phyloP scores from a whole-genome alignment of 371 early-diverging fungal species.

The Apophysomyces trapeziformis region DNA sequence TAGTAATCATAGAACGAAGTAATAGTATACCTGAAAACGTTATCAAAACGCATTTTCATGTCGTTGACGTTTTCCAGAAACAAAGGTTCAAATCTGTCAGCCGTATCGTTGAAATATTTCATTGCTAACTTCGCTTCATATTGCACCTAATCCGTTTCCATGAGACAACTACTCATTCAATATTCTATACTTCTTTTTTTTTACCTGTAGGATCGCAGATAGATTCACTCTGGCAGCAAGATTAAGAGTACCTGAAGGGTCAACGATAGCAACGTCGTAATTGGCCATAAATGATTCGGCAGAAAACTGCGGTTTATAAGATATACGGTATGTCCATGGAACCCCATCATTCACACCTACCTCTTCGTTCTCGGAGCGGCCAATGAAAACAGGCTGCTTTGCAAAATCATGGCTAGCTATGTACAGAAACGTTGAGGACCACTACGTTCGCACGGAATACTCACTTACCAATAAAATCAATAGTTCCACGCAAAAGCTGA shows the following conservation, averaged over 20 bases:
- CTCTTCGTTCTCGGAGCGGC: slow-evolving; percentile 43
- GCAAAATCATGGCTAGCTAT: slow-evolving; percentile 75
- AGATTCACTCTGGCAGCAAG: slow-evolving; percentile 69
- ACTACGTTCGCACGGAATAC: background rate
- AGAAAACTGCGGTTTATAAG: slow-evolving; percentile 53
- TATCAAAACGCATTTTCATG: slow-evolving; percentile 67
- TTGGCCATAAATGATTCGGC: slow-evolving; percentile 57
- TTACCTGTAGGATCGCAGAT: slow-evolving; percentile 60
- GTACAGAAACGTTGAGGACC: slow-evolving; percentile 1
- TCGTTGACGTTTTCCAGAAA: slow-evolving; percentile 77
- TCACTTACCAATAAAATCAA: slow-evolving; percentile 75
- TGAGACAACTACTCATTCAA: background rate
- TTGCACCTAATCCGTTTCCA: slow-evolving; percentile 39
- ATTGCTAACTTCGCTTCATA: slow-evolving; percentile 72
- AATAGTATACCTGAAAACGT: slow-evolving; percentile 46
- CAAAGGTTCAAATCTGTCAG: slow-evolving; percentile 73
- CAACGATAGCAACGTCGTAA: slow-evolving; percentile 84
- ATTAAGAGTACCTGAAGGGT: slow-evolving; percentile 84
- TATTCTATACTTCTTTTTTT: no score
- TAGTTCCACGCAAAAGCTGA: slow-evolving; percentile 82
- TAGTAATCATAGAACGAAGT: background rate
- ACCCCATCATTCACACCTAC: slow-evolving; percentile 11
- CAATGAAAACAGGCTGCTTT: slow-evolving; percentile 73
- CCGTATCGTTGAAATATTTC: slow-evolving; percentile 62
- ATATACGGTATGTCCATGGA: background rate